These are phyloP conservation scores for Gymnopilus dilepis DNA, from an alignment of 768 basidiomycete species.

Conservation along the genomic window DNA sequence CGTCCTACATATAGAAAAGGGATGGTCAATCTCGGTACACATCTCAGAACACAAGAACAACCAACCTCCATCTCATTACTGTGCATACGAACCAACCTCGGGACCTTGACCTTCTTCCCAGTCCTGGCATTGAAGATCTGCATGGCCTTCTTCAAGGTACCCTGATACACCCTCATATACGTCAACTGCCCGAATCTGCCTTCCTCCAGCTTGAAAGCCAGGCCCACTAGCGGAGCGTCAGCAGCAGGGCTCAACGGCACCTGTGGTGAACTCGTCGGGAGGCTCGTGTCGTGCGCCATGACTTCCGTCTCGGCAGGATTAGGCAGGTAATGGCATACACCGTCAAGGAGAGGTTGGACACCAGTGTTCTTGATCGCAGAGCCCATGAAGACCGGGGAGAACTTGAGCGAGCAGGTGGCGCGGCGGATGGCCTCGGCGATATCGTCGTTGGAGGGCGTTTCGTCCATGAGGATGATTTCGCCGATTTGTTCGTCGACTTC, in stretches of 20 bases:
- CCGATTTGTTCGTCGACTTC: constrained; percentile 97
- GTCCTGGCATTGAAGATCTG: constrained; percentile 92
- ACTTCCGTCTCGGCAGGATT: constrained; percentile 82
- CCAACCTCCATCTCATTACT: constrained; percentile 98
- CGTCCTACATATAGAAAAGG: constrained; percentile 58
- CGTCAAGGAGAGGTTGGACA: constrained; percentile 92
- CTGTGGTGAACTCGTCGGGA: constrained; percentile 65
- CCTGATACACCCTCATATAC: constrained; percentile 98
- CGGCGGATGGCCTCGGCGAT: constrained; percentile 88
- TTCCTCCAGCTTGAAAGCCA: constrained; percentile 99
- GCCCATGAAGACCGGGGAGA: constrained; percentile 96
- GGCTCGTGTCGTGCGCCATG: constrained; percentile 82
- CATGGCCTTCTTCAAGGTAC: constrained; percentile 83
- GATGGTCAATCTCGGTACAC: not conserved
- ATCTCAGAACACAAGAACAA: constrained; percentile 11
- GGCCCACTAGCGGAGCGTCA: constrained; percentile 84
- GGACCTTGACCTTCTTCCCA: constrained; percentile 97
- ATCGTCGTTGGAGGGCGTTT: constrained; percentile 71
- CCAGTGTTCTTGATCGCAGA: constrained; percentile 98
- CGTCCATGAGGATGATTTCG: constrained; percentile 88
- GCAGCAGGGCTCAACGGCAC: constrained; percentile 84
- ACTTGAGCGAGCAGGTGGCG: constrained; percentile 84
- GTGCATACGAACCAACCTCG: constrained; percentile 96
- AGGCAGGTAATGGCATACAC: constrained; percentile 94
- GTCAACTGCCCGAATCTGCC: constrained; percentile 97